These are phyloP conservation scores for Calonectria ilicicola DNA, from an alignment of 2,329 filamentous ascomycete genomes.

Conservation along the genomic window DNA sequence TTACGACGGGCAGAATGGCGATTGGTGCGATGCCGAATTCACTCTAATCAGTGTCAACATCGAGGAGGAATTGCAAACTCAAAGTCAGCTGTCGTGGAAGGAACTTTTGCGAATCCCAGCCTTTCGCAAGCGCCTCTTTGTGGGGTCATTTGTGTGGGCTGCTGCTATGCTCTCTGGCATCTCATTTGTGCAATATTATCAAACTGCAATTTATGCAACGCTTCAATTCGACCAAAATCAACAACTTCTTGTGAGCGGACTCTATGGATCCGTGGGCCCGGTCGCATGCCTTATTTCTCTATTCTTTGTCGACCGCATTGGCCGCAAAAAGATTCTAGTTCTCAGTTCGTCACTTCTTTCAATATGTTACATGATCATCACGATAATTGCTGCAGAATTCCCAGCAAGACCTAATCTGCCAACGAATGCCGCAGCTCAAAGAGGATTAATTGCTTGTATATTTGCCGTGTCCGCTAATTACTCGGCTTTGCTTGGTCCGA, in stretches of 20 bases:
- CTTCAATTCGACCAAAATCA: constrained; percentile 51
- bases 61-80: constrained; percentile 45
- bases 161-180: constrained; percentile 56
- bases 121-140: constrained; percentile 53
- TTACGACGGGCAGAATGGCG: constrained; percentile 49
- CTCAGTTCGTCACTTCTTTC: constrained; percentile 50
- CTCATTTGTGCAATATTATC: constrained; percentile 57
- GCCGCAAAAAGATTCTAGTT: constrained; percentile 51
- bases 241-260: constrained; percentile 53
- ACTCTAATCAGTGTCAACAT: constrained; percentile 51
- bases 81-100: constrained; percentile 45
- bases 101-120: constrained; percentile 48
- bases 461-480: constrained; percentile 49
- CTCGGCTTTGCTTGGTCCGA: constrained; percentile 53
- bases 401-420: constrained; percentile 50
- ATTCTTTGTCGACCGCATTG: constrained; percentile 53
- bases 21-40: constrained; percentile 51
- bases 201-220: constrained; percentile 56
- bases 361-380: constrained; percentile 53
- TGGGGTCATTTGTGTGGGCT: constrained; percentile 55
- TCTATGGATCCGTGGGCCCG: constrained; percentile 53
- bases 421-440: constrained; percentile 52
- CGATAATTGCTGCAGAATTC: constrained; percentile 51
- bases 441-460: constrained; percentile 54
- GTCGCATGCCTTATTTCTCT: constrained; percentile 52